Conservation (phyloP, 2,329 filamentous ascomycete species). For the Grosmannia penicillata region DNA sequence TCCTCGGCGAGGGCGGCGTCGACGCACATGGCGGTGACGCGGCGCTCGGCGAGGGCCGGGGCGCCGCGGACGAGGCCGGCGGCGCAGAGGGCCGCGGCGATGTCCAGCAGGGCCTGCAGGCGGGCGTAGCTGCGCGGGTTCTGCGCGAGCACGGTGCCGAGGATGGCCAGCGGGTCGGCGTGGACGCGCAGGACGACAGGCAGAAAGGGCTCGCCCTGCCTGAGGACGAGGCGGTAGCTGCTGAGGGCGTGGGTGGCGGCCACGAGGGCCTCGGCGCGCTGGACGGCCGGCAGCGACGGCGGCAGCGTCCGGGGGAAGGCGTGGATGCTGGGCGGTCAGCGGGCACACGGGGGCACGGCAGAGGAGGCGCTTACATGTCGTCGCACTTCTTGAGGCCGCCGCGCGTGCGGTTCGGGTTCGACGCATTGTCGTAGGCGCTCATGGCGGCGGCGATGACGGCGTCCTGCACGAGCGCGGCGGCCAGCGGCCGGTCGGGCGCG, state of each 20-base stretch:
- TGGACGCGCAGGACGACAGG: slow-evolving; percentile 67
- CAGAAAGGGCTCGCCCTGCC: slow-evolving; percentile 66
- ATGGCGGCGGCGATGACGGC: slow-evolving; percentile 50
- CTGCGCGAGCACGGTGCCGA: slow-evolving; percentile 60
- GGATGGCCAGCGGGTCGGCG: slow-evolving; percentile 57
- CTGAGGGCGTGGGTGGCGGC: slow-evolving; percentile 61
- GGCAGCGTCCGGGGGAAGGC: slow-evolving; percentile 46
- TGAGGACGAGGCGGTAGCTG: slow-evolving; percentile 62
- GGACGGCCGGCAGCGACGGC: slow-evolving; percentile 32
- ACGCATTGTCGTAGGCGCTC: slow-evolving; percentile 65
- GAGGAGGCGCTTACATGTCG: slow-evolving; percentile 43
- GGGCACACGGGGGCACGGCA: neutral
- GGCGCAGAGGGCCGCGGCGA: slow-evolving; percentile 51
- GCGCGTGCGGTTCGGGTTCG: slow-evolving; percentile 62
- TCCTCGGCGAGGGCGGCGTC: slow-evolving; percentile 62
- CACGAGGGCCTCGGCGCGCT: slow-evolving; percentile 48
- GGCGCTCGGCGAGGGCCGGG: slow-evolving; percentile 35
- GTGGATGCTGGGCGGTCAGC: slow-evolving; percentile 32
- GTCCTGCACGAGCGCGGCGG: slow-evolving; percentile 36
- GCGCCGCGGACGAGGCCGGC: slow-evolving; percentile 29
- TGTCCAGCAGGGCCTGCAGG: slow-evolving; percentile 55
- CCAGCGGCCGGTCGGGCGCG: slow-evolving; percentile 31
- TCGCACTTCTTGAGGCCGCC: slow-evolving; percentile 66
- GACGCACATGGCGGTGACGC: slow-evolving; percentile 68
- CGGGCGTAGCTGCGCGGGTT: slow-evolving; percentile 62